phyloP scores from a whole-genome alignment of 2,329 filamentous ascomycete species.

The Sarocladium oryzae region DNA sequence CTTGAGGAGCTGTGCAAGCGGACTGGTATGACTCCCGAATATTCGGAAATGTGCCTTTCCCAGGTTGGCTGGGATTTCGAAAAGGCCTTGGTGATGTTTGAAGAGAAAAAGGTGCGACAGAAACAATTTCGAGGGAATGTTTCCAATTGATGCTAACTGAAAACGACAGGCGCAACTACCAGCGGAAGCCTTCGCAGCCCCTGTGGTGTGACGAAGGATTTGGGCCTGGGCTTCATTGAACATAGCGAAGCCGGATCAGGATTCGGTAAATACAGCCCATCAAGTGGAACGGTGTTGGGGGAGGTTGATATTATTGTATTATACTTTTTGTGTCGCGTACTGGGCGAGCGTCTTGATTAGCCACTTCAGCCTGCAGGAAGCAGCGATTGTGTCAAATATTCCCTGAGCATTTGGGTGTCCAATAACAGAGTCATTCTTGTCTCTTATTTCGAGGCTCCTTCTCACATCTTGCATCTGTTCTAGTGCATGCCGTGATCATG shows the following conservation, averaged over 20 bases:
- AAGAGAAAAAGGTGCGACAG: conserved; percentile 60
- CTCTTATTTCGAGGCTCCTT: background rate
- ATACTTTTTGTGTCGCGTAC: background rate
- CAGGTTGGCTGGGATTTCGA: conserved; percentile 77
- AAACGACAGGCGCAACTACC: conserved; percentile 18
- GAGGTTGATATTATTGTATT: background rate
- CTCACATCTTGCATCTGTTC: background rate
- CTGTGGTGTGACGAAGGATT: conserved; percentile 8
- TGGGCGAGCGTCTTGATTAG: background rate
- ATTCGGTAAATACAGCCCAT: background rate
- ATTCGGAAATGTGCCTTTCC: conserved; percentile 72
- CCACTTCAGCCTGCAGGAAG: background rate
- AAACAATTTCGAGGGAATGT: background rate
- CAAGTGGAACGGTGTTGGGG: background rate
- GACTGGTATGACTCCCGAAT: conserved; percentile 75
- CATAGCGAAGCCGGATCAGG: no score
- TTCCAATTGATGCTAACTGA: background rate
- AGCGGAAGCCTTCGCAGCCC: conserved; percentile 19
- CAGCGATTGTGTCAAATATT: background rate
- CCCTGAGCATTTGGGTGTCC: background rate
- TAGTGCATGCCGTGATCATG: background rate
- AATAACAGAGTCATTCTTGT: background rate
- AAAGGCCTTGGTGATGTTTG: conserved; percentile 67
- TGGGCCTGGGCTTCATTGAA: no score
- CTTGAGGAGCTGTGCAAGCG: conserved; percentile 68